Evolutionary conservation across 2,329 filamentous ascomycete genomes (phyloP).

Genomic region (Camillea tinctor): DNA sequence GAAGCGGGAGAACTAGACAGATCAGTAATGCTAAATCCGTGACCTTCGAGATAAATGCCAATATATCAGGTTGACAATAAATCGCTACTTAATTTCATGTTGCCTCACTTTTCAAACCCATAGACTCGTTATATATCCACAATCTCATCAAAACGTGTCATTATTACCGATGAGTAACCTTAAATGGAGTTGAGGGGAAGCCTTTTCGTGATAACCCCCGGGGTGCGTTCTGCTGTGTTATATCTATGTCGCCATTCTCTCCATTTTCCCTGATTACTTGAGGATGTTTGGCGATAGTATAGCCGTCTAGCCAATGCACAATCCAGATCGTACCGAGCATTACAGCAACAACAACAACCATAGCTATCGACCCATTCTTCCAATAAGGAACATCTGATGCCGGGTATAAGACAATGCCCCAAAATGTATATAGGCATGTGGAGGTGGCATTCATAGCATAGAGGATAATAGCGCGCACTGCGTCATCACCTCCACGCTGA

Average conservation of each 20-base stretch:
- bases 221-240: not conserved
- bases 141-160: too few species aligned
- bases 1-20: too few species aligned
- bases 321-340: conserved; percentile 14
- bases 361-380: conserved; percentile 33
- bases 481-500: conserved; percentile 28
- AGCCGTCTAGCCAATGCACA: conserved; percentile 10
- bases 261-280: not conserved
- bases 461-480: not conserved
- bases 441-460: conserved; percentile 29
- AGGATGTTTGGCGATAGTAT: conserved; percentile 6
- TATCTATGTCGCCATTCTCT: not conserved
- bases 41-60: too few species aligned
- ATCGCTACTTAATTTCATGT: too few species aligned
- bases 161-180: too few species aligned
- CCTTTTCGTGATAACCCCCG: not conserved
- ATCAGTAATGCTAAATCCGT: too few species aligned
- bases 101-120: too few species aligned
- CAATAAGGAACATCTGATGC: conserved; percentile 44
- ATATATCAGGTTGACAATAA: too few species aligned
- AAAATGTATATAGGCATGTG: conserved; percentile 42
- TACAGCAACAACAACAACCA: conserved; percentile 23
- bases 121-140: too few species aligned
- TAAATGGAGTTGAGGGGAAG: too few species aligned
- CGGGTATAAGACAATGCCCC: conserved; percentile 43